phyloP scores from a whole-genome alignment of 805 yeast species.

The Dipodascus geniculatus region DNA sequence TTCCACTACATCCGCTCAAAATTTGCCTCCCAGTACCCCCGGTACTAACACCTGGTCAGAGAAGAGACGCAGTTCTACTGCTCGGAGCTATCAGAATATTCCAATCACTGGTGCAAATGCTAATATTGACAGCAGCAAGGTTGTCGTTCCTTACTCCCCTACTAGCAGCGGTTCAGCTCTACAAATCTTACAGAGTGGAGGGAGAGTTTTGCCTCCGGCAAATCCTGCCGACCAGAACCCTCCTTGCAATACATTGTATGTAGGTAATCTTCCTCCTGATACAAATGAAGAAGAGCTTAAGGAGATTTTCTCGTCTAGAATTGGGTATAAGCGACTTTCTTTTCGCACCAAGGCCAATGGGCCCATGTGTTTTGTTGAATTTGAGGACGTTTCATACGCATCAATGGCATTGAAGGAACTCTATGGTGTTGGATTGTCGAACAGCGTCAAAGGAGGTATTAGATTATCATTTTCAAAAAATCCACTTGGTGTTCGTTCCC shows the following conservation, averaged over 20 bases:
- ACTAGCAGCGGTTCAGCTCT: constrained; percentile 22
- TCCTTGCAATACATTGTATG: constrained; percentile 94
- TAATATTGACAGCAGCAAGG: constrained; percentile 13
- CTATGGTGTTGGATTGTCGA: constrained; percentile 83
- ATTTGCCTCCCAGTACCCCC: background rate
- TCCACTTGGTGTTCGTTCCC: constrained; percentile 91
- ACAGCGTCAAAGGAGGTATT: constrained; percentile 88
- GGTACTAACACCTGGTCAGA: background rate
- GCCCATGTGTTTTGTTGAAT: constrained; percentile 99
- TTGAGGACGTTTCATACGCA: constrained; percentile 90
- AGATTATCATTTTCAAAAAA: constrained; percentile 89
- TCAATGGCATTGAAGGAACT: constrained; percentile 88
- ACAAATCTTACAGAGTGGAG: constrained; percentile 29
- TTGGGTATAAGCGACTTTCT: constrained; percentile 85
- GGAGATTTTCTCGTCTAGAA: constrained; percentile 73
- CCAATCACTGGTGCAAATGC: constrained; percentile 1
- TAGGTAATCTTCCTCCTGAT: constrained; percentile 95
- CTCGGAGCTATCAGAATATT: constrained; percentile 1
- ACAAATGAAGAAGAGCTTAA: constrained; percentile 90
- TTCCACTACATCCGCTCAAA: constrained; percentile 1
- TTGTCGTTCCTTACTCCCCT: constrained; percentile 23
- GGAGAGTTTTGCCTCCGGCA: constrained; percentile 40
- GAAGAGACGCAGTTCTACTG: background rate
- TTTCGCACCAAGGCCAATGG: constrained; percentile 82
- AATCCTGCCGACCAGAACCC: constrained; percentile 99